Evolutionary conservation across 2,329 filamentous ascomycete genomes (phyloP).

Genomic region (Cercospora berteroae): DNA sequence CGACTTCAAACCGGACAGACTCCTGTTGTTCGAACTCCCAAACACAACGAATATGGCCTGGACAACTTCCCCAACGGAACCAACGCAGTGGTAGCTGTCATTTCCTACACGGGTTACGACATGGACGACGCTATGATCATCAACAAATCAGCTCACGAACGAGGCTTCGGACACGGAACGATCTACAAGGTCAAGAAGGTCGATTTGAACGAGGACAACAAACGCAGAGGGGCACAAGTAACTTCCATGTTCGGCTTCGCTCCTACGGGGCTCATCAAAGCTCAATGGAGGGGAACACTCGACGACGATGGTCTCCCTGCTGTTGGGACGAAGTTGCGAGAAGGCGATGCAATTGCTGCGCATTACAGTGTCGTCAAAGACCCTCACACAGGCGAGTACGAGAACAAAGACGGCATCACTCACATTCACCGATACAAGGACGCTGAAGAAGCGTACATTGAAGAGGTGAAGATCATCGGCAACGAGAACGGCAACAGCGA

Average conservation of each 20-base stretch:
- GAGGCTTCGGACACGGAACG: constrained; percentile 91
- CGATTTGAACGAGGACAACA: constrained; percentile 74
- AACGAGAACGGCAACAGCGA: constrained; percentile 80
- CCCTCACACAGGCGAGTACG: constrained; percentile 65
- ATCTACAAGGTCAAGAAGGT: constrained; percentile 98
- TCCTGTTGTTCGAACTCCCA: constrained; percentile 82
- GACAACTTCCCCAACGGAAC: constrained; percentile 98
- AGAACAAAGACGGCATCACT: constrained; percentile 82
- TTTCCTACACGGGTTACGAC: constrained; percentile 98
- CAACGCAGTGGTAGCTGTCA: constrained; percentile 94
- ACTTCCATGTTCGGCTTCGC: constrained; percentile 90
- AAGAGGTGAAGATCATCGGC: constrained; percentile 88
- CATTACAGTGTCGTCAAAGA: constrained; percentile 86
- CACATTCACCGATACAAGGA: constrained; percentile 96
- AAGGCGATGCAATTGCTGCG: constrained; percentile 82
- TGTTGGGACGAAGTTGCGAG: constrained; percentile 71
- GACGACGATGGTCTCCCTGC: constrained; percentile 85
- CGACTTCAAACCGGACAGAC: constrained; percentile 93
- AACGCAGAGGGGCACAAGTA: constrained; percentile 58
- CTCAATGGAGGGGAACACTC: constrained; percentile 67
- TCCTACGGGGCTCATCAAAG: constrained; percentile 69
- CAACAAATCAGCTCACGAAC: constrained; percentile 94
- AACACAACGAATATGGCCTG: constrained; percentile 93
- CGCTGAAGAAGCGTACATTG: constrained; percentile 79
- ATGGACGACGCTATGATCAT: constrained; percentile 99